Percentiles rank a stretch among this genome's conserved stretches.
Conservation (phyloP, 306 rosid species). For the Neltuma alba region DNA sequence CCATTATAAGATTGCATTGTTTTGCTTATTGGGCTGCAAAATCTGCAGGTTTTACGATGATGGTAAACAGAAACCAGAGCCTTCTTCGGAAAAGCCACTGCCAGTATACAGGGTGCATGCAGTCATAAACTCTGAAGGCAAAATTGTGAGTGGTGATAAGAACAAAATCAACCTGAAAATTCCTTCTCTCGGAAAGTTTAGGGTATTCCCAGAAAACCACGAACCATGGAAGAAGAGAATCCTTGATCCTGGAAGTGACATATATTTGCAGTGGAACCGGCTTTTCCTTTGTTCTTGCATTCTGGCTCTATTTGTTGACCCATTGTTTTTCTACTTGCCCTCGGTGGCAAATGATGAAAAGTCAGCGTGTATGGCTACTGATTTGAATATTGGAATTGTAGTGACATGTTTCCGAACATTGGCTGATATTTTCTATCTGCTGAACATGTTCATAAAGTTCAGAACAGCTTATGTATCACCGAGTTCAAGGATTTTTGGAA, state of each 20-base stretch:
- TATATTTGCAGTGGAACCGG: slow-evolving; percentile 74
- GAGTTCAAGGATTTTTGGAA: slow-evolving; percentile 85
- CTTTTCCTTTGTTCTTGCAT: slow-evolving; percentile 70
- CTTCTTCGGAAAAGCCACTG: slow-evolving; percentile 54
- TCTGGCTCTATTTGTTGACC: slow-evolving; percentile 80
- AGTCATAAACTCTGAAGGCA: slow-evolving; percentile 43
- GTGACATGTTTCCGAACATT: slow-evolving; percentile 78
- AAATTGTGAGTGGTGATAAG: slow-evolving; percentile 35
- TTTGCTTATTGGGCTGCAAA: slow-evolving; percentile 34
- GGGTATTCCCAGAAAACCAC: slow-evolving; percentile 55
- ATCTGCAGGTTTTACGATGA: slow-evolving; percentile 57
- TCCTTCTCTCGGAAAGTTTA: slow-evolving; percentile 50
- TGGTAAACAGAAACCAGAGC: slow-evolving; percentile 45
- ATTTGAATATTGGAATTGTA: slow-evolving; percentile 70
- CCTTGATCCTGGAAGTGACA: slow-evolving; percentile 87
- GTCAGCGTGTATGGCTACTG: slow-evolving; percentile 71
- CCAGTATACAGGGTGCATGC: slow-evolving; percentile 44
- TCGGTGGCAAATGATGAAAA: slow-evolving; percentile 45
- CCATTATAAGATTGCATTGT: background rate
- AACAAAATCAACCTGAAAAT: slow-evolving; percentile 27
- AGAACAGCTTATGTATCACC: slow-evolving; percentile 86
- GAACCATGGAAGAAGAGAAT: slow-evolving; percentile 55
- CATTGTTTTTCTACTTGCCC: slow-evolving; percentile 85
- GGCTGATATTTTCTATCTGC: slow-evolving; percentile 73
- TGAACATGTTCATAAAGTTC: slow-evolving; percentile 73